Evolutionary conservation across 441 rosid genomes (phyloP).

Genomic region (Brassica hybrid): DNA sequence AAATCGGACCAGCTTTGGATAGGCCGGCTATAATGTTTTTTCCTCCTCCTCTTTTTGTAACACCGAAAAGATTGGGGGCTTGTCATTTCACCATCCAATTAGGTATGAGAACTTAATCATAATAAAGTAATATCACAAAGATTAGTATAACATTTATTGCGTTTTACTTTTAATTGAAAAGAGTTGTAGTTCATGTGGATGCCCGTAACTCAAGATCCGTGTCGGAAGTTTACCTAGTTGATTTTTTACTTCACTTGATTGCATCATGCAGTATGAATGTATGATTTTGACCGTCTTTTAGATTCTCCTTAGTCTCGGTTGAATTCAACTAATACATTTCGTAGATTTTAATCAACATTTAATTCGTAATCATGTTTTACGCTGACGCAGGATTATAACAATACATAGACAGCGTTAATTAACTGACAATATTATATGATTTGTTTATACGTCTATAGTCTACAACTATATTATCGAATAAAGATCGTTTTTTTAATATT

Average conservation of each 20-base stretch:
- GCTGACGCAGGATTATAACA: slow-evolving; percentile 16
- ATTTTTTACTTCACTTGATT: neutral
- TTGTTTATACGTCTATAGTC: no score
- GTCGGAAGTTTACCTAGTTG: slow-evolving; percentile 26
- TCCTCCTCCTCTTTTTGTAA: slow-evolving; percentile 14
- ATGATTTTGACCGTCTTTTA: slow-evolving; percentile 10
- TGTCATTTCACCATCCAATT: slow-evolving; percentile 34
- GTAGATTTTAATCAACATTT: slow-evolving; percentile 24
- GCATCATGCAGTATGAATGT: slow-evolving; percentile 8
- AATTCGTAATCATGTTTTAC: slow-evolving; percentile 21
- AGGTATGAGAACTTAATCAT: neutral
- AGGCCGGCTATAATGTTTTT: slow-evolving; percentile 44
- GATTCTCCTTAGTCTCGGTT: slow-evolving; percentile 16
- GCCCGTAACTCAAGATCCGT: slow-evolving; percentile 42
- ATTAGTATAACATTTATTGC: neutral
- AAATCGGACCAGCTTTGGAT: slow-evolving; percentile 33
- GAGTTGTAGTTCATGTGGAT: slow-evolving; percentile 25
- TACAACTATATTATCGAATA: no score
- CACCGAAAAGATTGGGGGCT: slow-evolving; percentile 25
- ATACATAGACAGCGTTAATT: neutral
- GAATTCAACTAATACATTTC: neutral
- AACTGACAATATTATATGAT: no score
- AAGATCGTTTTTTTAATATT: no score
- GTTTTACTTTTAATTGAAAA: neutral
- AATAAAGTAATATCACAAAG: neutral